A percentile compares a stretch with the other conserved stretches of the same genome.
These are phyloP conservation scores for Cytospora paraplurivora DNA, from an alignment of 2,329 filamentous ascomycete genomes.

Conservation along the genomic window DNA sequence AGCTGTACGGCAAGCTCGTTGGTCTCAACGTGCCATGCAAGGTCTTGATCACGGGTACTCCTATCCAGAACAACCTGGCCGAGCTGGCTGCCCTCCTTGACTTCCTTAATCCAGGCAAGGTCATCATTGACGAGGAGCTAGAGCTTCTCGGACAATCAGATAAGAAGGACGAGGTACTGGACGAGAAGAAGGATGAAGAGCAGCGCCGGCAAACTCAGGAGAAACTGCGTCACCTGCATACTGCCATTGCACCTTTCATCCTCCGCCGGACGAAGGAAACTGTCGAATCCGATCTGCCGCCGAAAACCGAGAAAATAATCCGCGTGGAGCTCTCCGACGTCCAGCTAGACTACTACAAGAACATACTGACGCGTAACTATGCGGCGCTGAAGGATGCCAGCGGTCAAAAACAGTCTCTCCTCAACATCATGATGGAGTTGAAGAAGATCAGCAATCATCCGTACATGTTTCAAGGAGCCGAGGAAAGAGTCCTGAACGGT, in stretches of 20 bases:
- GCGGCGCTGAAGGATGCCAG: constrained; percentile 88
- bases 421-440: constrained; percentile 99
- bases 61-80: constrained; percentile 94
- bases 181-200: constrained; percentile 39
- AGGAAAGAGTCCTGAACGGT: constrained; percentile 82
- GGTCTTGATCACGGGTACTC: constrained; percentile 92
- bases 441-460: constrained; percentile 99
- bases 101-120: constrained; percentile 93
- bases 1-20: constrained; percentile 82
- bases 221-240: constrained; percentile 84
- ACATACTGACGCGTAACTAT: constrained; percentile 96
- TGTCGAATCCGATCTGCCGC: constrained; percentile 92
- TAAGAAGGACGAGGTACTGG: constrained; percentile 35
- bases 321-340: constrained; percentile 95
- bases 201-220: constrained; percentile 75
- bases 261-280: constrained; percentile 95
- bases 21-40: constrained; percentile 87
- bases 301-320: constrained; percentile 98
- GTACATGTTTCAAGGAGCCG: constrained; percentile 94
- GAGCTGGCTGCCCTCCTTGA: constrained; percentile 92
- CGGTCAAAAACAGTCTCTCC: constrained; percentile 88
- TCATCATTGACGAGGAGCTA: constrained; percentile 88
- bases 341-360: constrained; percentile 98
- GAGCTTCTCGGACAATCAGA: constrained; percentile 65
- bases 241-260: constrained; percentile 89